Evolutionary conservation across 176 grass and related monocot species (phyloP), one percentile per base, ranked within the genome.

Genomic region (Thinopyrum elongatum): DNA sequence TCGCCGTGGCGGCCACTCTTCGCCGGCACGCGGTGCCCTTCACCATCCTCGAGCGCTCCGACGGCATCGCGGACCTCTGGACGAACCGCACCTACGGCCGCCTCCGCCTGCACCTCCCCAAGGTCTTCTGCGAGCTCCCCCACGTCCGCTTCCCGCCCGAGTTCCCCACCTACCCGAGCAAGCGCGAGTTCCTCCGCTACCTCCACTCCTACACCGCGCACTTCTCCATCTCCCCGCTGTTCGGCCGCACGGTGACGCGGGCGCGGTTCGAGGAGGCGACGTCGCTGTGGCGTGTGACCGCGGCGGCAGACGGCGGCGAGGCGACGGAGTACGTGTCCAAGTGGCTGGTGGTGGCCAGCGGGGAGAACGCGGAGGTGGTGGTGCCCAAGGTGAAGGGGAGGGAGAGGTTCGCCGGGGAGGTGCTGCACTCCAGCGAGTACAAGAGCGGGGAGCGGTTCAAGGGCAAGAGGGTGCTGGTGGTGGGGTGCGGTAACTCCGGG

Each of bases 401-500:
- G 81, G 92, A 99, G 85, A 59, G 53, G 87, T 94, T 99, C 39
- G 80, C 28, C 36, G 97, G 97, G 71, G 87, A 90, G 70, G 67
- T 82, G 65, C 5, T 99, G 60, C 97, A 99, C 84, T 99, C 97
- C 6, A 92, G 97, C 42, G 76, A 92, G 85, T 94, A 99, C 69
- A 88, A 83, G 85, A 96, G 92, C 27, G 97, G 97, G 3, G 90
- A 86, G 33, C 85, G 88, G 62, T 96, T 88, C 55, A 88, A 85
- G 89, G 88, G 88, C 70, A 96, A 79, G 92, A 93, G 71, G 77
- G 88, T 99, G 29, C 77, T 99, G 41, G 97, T 99, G 5, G 77
- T 99, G 10, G 97, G 97, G 0, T 99, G 97, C 23, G 97, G 97
- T 31, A 99, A 99, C 88, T 99, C 97, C 6, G 97, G 94, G 3